Evolutionary conservation across 345 rosid genomes (phyloP).

Genomic region (Nasturtium officinale): DNA sequence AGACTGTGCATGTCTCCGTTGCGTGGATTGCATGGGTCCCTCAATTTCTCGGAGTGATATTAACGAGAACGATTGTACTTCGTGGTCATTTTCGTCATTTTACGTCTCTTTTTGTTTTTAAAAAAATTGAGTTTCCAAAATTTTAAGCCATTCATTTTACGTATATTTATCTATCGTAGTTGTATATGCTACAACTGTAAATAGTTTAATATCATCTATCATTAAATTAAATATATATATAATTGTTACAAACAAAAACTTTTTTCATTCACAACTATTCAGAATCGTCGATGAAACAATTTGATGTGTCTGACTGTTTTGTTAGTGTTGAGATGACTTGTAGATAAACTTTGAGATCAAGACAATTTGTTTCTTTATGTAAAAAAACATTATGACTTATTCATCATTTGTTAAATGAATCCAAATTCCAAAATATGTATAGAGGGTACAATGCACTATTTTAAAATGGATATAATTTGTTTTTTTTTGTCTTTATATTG

Average conservation of each 20-base stretch:
- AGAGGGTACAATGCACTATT: neutral
- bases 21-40: constrained; percentile 67
- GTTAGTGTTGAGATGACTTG: neutral
- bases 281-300: neutral
- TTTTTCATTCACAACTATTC: too few relatives aligned
- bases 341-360: neutral
- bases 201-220: too few relatives aligned
- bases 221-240: too few relatives aligned
- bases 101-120: neutral
- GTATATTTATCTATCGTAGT: too few relatives aligned
- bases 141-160: too few relatives aligned
- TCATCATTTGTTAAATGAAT: neutral
- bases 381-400: neutral
- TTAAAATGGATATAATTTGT: neutral
- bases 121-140: too few relatives aligned
- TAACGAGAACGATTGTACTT: constrained; percentile 38
- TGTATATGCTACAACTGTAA: too few relatives aligned
- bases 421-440: neutral
- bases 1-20: constrained; percentile 52
- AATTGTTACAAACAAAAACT: too few relatives aligned
- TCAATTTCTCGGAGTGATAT: constrained; percentile 32
- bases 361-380: neutral
- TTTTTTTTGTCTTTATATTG: neutral
- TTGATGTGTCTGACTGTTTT: neutral
- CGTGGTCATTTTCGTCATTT: constrained; percentile 41